Conservation (phyloP, 768 basidiomycete species). For the Megacollybia marginata region DNA sequence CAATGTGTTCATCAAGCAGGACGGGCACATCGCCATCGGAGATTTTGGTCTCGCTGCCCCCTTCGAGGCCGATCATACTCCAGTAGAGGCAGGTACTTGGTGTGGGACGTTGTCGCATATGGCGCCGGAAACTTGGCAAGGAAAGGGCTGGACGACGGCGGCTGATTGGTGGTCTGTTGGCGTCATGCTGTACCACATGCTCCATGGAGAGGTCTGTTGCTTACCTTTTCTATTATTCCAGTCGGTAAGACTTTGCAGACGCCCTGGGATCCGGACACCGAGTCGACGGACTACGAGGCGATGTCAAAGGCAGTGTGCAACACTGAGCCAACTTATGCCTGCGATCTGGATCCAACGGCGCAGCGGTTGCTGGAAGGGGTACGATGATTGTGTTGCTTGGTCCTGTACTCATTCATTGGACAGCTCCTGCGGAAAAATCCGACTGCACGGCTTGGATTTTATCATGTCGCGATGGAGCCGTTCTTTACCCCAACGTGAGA, state of each 20-base stretch:
- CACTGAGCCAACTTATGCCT: neutral
- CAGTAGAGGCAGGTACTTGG: neutral
- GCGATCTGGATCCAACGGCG: neutral
- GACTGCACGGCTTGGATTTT: neutral
- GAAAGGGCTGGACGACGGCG: neutral
- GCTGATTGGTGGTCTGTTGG: neutral
- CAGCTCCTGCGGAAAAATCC: neutral
- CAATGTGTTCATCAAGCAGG: neutral
- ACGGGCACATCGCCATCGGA: neutral
- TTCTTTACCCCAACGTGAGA: no score
- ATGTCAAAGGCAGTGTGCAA: neutral
- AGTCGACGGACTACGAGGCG: neutral
- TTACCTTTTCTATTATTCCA: neutral
- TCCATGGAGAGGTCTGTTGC: neutral
- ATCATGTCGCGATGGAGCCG: neutral
- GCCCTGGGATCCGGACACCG: neutral
- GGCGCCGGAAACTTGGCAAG: neutral
- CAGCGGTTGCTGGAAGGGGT: neutral
- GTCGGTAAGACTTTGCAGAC: neutral
- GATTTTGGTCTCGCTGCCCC: neutral
- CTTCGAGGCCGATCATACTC: neutral
- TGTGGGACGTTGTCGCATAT: neutral
- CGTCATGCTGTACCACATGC: neutral
- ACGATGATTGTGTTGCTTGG: neutral
- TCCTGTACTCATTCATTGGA: neutral